Base-by-base conservation (phyloP, 106 monocot species). In the Acorus gramineus region DNA sequence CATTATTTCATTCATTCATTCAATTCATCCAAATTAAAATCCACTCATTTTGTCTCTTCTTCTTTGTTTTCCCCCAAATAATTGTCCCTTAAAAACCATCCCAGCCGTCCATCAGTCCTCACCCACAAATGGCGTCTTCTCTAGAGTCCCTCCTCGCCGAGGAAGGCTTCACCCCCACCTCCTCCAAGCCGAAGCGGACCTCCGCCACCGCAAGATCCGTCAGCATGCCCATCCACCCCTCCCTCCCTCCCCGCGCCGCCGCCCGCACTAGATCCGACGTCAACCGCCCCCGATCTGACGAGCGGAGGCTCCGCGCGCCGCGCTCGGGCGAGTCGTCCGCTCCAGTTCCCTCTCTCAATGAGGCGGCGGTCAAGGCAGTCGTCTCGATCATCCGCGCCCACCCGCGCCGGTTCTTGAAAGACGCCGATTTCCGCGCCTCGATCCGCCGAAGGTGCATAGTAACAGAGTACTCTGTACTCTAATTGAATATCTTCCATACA, bases 111-210 rank as follows among this genome's bases (percentile, higher is more conserved):
- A 28, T 28, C 28, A 28, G 0, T 28, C 28, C 28, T 1, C 28
- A 28, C 28, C 28, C 28, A 28, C 28, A 28, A 28, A 28, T 28
- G 28, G 28, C 28, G 28, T 28, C 64, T 3, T 69, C 83, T 8
- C 76, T 79, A 52, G 68, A 56, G 68, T 77, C 80, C 50, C 74
- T 85, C 11, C 85, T 81, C 12, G 72, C 75, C 2, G 53, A 73
- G 12, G 85, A 85, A 7, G 81, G 80, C 8, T 80, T 81, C 66
- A 69, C 50, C 59, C 71, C 67, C 50, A 59, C 63, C 48, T 67
- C 43, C 8, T 0, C 2, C 11, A 74, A 57, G 71, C 49, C 11
- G 46, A 6, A 43, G 42, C 48, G 57, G 43, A 3, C 8, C 12
- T 44, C 44, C 1, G 50, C 59, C 2, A 7, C 65, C 3, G 11